Evolutionary conservation across 371 early-diverging fungal genomes (phyloP).

Genomic region (Nosema muscidifuracis): DNA sequence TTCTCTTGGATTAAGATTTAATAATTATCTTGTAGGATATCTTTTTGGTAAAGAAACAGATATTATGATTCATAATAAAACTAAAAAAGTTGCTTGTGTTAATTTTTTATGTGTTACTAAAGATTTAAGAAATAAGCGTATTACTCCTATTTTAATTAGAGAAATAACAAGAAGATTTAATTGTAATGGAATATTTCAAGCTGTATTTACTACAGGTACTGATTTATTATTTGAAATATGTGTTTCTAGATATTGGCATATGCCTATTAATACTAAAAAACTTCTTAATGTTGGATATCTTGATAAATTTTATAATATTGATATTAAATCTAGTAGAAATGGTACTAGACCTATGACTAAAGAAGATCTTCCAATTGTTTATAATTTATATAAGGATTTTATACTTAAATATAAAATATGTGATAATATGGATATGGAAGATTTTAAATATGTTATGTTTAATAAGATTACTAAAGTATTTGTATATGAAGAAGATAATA

Average conservation of each 20-base stretch:
- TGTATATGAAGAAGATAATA: constrained; percentile 27
- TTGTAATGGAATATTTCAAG: constrained; percentile 84
- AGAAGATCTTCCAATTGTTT: constrained; percentile 38
- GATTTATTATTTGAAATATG: constrained; percentile 79
- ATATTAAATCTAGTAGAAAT: neutral
- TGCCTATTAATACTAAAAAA: constrained; percentile 41
- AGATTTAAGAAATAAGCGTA: constrained; percentile 79
- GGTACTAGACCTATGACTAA: constrained; percentile 28
- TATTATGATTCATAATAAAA: constrained; percentile 29
- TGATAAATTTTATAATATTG: neutral
- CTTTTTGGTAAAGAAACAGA: constrained; percentile 54
- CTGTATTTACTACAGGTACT: constrained; percentile 87
- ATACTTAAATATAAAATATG: constrained; percentile 21
- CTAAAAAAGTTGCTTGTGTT: constrained; percentile 65
- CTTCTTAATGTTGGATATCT: constrained; percentile 42
- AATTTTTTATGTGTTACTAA: constrained; percentile 95
- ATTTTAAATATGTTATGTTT: constrained; percentile 45
- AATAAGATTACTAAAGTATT: constrained; percentile 29
- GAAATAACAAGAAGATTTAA: constrained; percentile 89
- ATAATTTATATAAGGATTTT: constrained; percentile 45
- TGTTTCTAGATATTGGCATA: constrained; percentile 67
- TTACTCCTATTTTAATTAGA: constrained; percentile 93
- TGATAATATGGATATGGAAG: constrained; percentile 42
- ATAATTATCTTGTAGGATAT: constrained; percentile 55
- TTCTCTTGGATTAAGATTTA: constrained; percentile 43